These are phyloP conservation scores for Mentha longifolia DNA, from an alignment of 257 asterid species.

Conservation along the genomic window DNA sequence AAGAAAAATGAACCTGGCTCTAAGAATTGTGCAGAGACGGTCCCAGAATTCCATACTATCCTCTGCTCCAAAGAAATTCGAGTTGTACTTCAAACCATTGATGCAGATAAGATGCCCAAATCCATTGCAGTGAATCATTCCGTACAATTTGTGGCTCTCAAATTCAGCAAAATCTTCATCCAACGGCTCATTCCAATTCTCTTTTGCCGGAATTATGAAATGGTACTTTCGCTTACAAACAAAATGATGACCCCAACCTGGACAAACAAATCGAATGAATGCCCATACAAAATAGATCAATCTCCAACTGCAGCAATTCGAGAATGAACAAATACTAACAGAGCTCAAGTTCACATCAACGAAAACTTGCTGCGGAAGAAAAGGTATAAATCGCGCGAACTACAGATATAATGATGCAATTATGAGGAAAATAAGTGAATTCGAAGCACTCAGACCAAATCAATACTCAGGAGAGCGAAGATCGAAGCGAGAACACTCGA, in stretches of 20 bases:
- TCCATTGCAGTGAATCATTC: slow-evolving; percentile 82
- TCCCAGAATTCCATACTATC: slow-evolving; percentile 79
- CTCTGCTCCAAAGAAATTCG: slow-evolving; percentile 44
- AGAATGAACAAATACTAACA: neutral
- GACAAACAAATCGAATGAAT: slow-evolving; percentile 2
- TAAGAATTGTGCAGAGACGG: slow-evolving; percentile 61
- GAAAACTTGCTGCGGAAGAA: neutral
- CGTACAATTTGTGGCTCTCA: slow-evolving; percentile 56
- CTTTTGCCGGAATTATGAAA: slow-evolving; percentile 61
- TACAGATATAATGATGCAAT: neutral
- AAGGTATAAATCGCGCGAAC: neutral
- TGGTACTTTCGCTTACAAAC: slow-evolving; percentile 76
- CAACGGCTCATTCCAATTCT: slow-evolving; percentile 50
- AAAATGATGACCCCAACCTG: slow-evolving; percentile 96
- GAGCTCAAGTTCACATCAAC: neutral
- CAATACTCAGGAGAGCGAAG: neutral
- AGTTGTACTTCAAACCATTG: slow-evolving; percentile 46
- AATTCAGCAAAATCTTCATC: slow-evolving; percentile 43
- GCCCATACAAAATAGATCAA: neutral
- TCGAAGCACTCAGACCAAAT: neutral
- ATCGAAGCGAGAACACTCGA: slow-evolving; percentile 1
- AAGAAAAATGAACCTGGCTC: slow-evolving; percentile 56
- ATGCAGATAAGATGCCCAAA: slow-evolving; percentile 74
- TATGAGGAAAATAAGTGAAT: neutral
- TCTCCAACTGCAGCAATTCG: neutral